Base-by-base conservation (phyloP, 2,329 filamentous ascomycete species). In the Cordyceps pruinosa region DNA sequence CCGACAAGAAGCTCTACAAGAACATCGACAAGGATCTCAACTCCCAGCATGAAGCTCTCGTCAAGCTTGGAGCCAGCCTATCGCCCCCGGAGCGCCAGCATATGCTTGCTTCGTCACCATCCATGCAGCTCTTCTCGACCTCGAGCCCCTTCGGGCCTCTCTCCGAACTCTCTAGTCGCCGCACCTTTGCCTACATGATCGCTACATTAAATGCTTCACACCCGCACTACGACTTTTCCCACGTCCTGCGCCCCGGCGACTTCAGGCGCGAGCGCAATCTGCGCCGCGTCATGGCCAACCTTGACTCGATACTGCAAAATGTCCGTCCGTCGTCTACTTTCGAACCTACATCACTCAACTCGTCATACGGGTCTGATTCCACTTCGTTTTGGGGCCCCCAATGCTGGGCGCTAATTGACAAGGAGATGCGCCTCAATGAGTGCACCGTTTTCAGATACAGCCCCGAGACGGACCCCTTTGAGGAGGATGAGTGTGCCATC, bases 1-100 rank as follows among this genome's bases (percentile, higher is more conserved):
- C 87, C 61, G 94, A 99, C 71, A 97, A 97, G 82, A 97, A 97
- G 70, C 79, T 99, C 9, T 97, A 97, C 79, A 95, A 92, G 74
- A 89, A 87, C 69, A 97, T 99, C 68, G 92, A 97, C 70, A 85
- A 89, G 68, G 91, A 89, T 30, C 83, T 99, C 59, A 91, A 95
- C 71, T 88, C 89, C 37, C 90, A 96, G 72, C 91, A 97, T 79
- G 89, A 91, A 64, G 89, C 91, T 8, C 83, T 96, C 2, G 79
- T 97, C 50, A 88, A 90, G 61, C 83, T 96, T 28, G 92, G 93
- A 30, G 89, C 90, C 19, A 92, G 89, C 48, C 80, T 97, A 21
- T 95, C 93, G 23, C 90, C 92, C 28, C 90, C 91, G 1, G 85
- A 91, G 63, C 86, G 85, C 58, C 81, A 85, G 62, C 81, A 88